Base-by-base conservation (phyloP, 257 asterid genomes). In the Gardenia jasminoides region DNA sequence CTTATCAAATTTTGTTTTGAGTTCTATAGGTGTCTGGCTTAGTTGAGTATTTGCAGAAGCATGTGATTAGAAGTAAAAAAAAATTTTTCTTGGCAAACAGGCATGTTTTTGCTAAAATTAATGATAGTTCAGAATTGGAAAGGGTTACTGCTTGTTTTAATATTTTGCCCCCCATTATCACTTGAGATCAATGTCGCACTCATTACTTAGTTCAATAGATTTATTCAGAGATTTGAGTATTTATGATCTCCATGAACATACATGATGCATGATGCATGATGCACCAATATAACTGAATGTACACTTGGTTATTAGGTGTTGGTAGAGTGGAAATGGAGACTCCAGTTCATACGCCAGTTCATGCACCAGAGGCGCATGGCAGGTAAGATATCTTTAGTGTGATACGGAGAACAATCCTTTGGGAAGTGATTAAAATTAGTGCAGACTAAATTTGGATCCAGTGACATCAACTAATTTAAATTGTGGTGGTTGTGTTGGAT, bases 251-350 rank as follows among this genome's bases (percentile, higher is more conserved):
- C 52, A 48, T 36, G 46, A 76, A 64, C 64, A 70, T 56, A 52
- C 30, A 44, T 20, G 28, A 56, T n/a, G 26, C 26, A 44, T 20
- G 28, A 56, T n/a, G 26, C 26, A 56, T 56, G 22, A 22, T 56
- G 62, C 62, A 20, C 7, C 20, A 56, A 20, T 56, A 5, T 36
- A 36, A 36, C 41, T 52, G 33, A 77, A 46, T 78, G 76, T 83
- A 73, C 80, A 36, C 74, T 66, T 80, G 43, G 66, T 66, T 83
- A 64, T 75, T 88, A 92, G 98, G 97, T 86, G 83, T 94, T 83
- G 97, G 98, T 71, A 87, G 91, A 85, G 94, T 92, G 87, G 90
- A 82, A 80, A 77, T 88, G 74, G 88, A 88, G 85, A 89, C 96
- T 79, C 97, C 97, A 36, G 82, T 83, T 78, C 92, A 90, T 87